These are phyloP conservation scores for Gonapodya sp. DNA, from an alignment of 192 early-diverging fungal species.

Conservation along the genomic window DNA sequence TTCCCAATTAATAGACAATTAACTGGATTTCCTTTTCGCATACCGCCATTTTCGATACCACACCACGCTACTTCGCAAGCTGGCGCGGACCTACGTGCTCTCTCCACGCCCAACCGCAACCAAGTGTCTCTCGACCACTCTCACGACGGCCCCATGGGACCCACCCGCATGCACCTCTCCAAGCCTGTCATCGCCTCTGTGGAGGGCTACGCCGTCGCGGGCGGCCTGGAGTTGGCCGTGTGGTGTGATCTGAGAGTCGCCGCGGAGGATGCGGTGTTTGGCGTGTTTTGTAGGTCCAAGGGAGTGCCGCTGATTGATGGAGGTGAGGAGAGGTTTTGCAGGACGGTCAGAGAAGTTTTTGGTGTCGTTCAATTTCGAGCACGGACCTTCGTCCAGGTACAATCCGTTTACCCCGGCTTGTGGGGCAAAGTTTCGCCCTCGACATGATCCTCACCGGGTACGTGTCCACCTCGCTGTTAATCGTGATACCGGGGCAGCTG, in stretches of 20 bases:
- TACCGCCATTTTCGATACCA: no score
- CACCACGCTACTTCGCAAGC: no score
- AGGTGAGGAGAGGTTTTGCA: constrained; percentile 26
- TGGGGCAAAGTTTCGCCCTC: constrained; percentile 35
- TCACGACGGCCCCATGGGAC: constrained; percentile 25
- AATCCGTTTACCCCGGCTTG: constrained; percentile 28
- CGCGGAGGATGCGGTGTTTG: constrained; percentile 25
- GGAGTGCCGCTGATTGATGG: constrained; percentile 45
- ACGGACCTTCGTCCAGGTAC: not conserved
- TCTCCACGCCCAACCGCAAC: not conserved
- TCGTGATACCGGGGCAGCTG: not conserved
- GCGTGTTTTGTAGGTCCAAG: constrained; percentile 35
- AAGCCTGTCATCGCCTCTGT: constrained; percentile 45
- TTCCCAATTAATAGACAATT: constrained; percentile 24
- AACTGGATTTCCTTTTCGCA: no score
- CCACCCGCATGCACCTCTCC: constrained; percentile 34
- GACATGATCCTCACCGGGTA: constrained; percentile 39
- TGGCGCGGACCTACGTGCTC: not conserved
- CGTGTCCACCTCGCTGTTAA: not conserved
- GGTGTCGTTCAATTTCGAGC: no score
- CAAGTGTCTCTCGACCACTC: not conserved
- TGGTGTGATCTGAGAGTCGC: constrained; percentile 44
- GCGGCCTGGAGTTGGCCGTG: constrained; percentile 36
- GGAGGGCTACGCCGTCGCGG: constrained; percentile 42
- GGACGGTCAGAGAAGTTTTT: no score